Evolutionary conservation across 2,329 filamentous ascomycete species (phyloP), one percentile per base, ranked within the genome.

Genomic region (Pseudogymnoascus sp.): DNA sequence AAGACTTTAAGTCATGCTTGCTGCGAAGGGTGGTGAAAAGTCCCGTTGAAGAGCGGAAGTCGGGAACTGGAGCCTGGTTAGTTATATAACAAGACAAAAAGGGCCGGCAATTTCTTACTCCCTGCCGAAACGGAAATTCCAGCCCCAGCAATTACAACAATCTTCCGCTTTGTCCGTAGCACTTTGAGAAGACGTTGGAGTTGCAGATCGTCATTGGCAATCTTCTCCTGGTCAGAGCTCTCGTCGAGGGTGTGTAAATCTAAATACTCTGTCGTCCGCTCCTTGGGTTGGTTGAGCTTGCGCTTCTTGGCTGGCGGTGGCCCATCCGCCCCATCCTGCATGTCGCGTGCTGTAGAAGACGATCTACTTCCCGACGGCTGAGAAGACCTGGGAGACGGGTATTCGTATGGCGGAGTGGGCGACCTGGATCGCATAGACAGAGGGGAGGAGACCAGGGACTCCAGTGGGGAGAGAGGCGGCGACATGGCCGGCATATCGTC

Each of bases 111-210:
- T 66, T 69, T 85, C 88, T 73, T 82, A 90, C 87, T 96, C 67
- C 95, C 95, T 69, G 95, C 93, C 62, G 93, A 93, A 61, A 97
- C 95, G 40, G 95, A 97, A 71, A 99, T 99, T 66, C 95, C 95
- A 67, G 95, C 95, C 64, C 95, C 95, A 57, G 93, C 95, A 74
- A 99, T 90, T 61, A 97, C 91, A 35, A 99, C 91, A 73, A 99
- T 96, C 79, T 96, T 97, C 78, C 93, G 90, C 80, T 95, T 95
- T 73, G 90, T 92, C 71, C 89, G 88, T 63, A 99, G 77, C 23
- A 87, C 87, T 47, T 87, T 84, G 50, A 93, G 78, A 31, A 99
- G 79, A 63, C 87, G 83, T 65, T 89, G 83, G 40, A 96, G 79
- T 70, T 87, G 82, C 31, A 78, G 75, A 66, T 82, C 77, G 66